phyloP scores from a whole-genome alignment of 2,329 filamentous ascomycete species.

The Corinectria fuckeliana region DNA sequence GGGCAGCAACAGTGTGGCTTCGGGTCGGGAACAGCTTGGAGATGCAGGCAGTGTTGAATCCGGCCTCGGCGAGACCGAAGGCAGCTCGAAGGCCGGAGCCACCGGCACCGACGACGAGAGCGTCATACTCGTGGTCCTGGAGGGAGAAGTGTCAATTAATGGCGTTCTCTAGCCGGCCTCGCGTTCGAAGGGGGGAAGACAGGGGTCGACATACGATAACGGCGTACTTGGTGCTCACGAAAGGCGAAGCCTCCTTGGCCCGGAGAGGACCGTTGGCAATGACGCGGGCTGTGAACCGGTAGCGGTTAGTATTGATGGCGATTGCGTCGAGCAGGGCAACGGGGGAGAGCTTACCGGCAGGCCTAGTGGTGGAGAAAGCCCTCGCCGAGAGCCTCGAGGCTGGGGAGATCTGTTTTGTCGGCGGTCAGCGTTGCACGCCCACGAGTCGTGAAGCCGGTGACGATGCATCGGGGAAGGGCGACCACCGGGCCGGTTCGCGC shows the following conservation, averaged over 20 bases:
- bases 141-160: conserved; percentile 33
- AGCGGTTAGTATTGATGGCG: conserved; percentile 23
- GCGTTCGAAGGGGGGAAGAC: conserved; percentile 3
- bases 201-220: conserved; percentile 74
- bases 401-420: conserved; percentile 63
- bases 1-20: conserved; percentile 82
- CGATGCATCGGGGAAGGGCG: conserved; percentile 4
- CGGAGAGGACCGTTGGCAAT: conserved; percentile 85
- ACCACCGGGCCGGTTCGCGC: conserved; percentile 15
- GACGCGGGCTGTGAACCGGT: conserved; percentile 69
- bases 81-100: conserved; percentile 82
- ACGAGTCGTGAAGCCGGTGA: conserved; percentile 22
- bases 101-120: conserved; percentile 87
- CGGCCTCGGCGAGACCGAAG: conserved; percentile 85
- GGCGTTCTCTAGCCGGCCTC: background rate
- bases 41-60: conserved; percentile 90
- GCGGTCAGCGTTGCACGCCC: conserved; percentile 31
- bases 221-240: conserved; percentile 88
- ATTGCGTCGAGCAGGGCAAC: conserved; percentile 5
- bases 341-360: conserved; percentile 66
- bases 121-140: conserved; percentile 98
- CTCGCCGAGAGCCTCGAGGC: conserved; percentile 70
- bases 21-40: conserved; percentile 86
- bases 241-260: conserved; percentile 90
- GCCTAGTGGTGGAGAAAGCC: conserved; percentile 86